phyloP scores from a whole-genome alignment of 345 rosid species.

The Bretschneidera sinensis region DNA sequence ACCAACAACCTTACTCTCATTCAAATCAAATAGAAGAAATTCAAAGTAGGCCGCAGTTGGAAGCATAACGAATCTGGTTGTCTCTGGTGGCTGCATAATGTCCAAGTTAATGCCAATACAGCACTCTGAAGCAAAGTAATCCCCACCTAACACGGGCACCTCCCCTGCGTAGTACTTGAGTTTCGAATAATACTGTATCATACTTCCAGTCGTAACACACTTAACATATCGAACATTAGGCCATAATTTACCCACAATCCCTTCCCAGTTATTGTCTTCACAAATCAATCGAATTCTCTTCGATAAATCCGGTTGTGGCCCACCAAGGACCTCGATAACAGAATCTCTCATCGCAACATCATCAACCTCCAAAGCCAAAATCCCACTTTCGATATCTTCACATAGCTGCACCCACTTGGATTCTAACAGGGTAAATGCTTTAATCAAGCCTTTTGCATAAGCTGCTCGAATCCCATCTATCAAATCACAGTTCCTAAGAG shows the following conservation, averaged over 20 bases:
- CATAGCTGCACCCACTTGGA: slow-evolving; percentile 43
- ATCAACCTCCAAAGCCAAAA: slow-evolving; percentile 21
- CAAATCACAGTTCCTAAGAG: slow-evolving; percentile 31
- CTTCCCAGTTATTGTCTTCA: slow-evolving; percentile 34
- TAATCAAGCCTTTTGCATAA: slow-evolving; percentile 33
- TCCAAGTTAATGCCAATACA: slow-evolving; percentile 41
- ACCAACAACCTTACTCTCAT: slow-evolving; percentile 12
- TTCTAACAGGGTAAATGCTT: slow-evolving; percentile 30
- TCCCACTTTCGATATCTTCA: slow-evolving; percentile 38
- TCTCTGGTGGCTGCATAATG: slow-evolving; percentile 32
- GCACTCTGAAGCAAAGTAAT: slow-evolving; percentile 50
- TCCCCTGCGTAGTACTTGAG: slow-evolving; percentile 39
- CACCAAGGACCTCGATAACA: slow-evolving; percentile 32
- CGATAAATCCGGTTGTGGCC: slow-evolving; percentile 35
- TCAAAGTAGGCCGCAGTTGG: slow-evolving; percentile 46
- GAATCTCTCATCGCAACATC: slow-evolving; percentile 35
- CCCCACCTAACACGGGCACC: slow-evolving; percentile 39
- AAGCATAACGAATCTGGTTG: slow-evolving; percentile 35
- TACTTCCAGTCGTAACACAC: slow-evolving; percentile 47
- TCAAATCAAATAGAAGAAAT: slow-evolving; percentile 38
- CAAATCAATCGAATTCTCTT: slow-evolving; percentile 29
- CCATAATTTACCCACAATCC: slow-evolving; percentile 44
- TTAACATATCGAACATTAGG: slow-evolving; percentile 38
- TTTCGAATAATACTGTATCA: slow-evolving; percentile 43
- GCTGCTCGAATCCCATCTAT: slow-evolving; percentile 39